Evolutionary conservation across 2,329 filamentous ascomycete species (phyloP), one percentile per base, ranked within the genome.

Genomic region (Achaetomium macrosporum): DNA sequence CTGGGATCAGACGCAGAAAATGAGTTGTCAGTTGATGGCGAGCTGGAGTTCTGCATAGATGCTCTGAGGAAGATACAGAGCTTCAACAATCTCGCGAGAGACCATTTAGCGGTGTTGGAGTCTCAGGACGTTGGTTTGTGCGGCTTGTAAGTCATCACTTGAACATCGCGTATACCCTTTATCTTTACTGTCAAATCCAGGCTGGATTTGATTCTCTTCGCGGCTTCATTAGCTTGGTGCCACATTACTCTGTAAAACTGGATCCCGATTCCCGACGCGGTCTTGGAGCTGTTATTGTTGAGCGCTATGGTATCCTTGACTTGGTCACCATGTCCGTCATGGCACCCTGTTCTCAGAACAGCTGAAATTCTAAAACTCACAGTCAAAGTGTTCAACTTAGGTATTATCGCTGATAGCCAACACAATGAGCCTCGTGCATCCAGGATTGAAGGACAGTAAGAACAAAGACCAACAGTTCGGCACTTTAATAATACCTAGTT

Each of bases 51-150:
- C 4, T 62, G 60, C 41, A 45, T 59, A 48, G 49, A 59, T 35
- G 57, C 57, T 3, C 40, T 63, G 45, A 41, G 54, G 15, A 63
- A 59, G 50, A 57, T 61, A 42, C 59, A 63, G 47, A 57, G 54
- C 17, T 60, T 60, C 36, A 63, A 63, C n/a, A 59, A 57, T 40
- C 41, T 63, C 1, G 61, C 61, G 1, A 55, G 55, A 19, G 58
- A 59, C 3, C 56, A 61, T 42, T 45, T 62, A 19, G 41, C 29
- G 16, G 25, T 55, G 5, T 29, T 62, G 40, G 58, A 60, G 54
- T 45, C 51, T 8, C 57, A 50, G 31, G 50, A 59, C 37, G 52
- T 57, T 46, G 36, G 36, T 13, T 17, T 50, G 13, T 39, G 25
- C 12, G 35, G 48, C 42, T 39, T 54, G 25, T 50, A 13, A 51